Conservation (phyloP, 129 eudicot genomes). For the Flaveria brownii region DNA sequence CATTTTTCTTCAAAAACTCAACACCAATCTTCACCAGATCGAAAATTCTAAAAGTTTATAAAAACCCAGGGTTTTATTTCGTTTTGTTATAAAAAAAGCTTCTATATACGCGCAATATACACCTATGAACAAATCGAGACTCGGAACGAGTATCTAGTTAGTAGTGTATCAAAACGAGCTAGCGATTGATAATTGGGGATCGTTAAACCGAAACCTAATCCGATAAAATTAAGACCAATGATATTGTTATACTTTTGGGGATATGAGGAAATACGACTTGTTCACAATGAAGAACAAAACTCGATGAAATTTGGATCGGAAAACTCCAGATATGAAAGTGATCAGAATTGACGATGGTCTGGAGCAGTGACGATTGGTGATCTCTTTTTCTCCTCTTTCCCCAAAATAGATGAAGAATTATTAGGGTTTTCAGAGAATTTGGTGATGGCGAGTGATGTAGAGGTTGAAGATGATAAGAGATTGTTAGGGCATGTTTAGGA, state of each 20-base stretch:
- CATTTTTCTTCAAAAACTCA: constrained; percentile 45
- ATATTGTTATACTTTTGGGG: constrained; percentile 17
- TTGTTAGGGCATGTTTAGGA: neutral
- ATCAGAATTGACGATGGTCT: constrained; percentile 1
- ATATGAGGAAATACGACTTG: neutral
- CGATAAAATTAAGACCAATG: neutral
- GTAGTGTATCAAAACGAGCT: no score
- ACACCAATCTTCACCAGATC: constrained; percentile 22
- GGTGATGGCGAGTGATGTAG: constrained; percentile 6
- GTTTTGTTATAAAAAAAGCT: neutral
- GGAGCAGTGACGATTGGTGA: neutral
- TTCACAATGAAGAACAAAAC: constrained; percentile 4
- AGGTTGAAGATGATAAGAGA: neutral
- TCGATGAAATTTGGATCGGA: constrained; percentile 2
- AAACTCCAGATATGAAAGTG: constrained; percentile 10
- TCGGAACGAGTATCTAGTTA: neutral
- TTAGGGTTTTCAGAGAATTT: constrained; percentile 21
- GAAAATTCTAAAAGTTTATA: neutral
- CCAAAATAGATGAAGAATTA: constrained; percentile 8
- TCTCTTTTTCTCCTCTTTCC: constrained; percentile 5
- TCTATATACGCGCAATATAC: constrained; percentile 3
- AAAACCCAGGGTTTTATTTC: neutral
- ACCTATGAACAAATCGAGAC: neutral
- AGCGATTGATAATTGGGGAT: constrained; percentile 18
- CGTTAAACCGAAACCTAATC: constrained; percentile 28